Evolutionary conservation across 371 early-diverging fungal species (phyloP), one percentile per base, ranked within the genome.

Genomic region (Saksenaea vasiformis): DNA sequence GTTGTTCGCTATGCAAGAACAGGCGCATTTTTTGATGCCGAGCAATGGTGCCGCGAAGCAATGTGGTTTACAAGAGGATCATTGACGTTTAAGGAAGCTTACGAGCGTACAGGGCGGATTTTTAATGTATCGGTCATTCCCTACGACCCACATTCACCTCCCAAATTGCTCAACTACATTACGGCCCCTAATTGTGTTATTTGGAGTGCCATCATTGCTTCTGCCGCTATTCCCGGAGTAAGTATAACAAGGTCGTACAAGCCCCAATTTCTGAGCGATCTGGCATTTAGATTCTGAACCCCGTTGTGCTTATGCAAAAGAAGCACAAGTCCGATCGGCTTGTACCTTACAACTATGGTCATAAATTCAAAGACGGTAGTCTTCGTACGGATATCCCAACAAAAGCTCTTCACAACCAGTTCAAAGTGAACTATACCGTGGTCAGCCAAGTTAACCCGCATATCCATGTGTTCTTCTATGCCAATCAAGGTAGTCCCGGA

Each of bases 371-470:
- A 54, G 96, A 96, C 74, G 98, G 98, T 1, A 89, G 90, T 44
- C 78, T 98, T 47, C 84, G 90, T 24, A 89, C 88, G 19, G 98
- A 97, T 70, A 92, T 97, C 15, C 93, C 93, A 5, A 78, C 85
- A n/a, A 77, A 82, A 51, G 84, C 89, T 10, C 70, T 95, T 62
- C 83, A 91, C 36, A 88, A 90, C 39, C 83, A 87, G 61, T 93
- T 94, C 63, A 90, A 93, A 67, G 93, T 96, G 63, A 93, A 91
- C 56, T 93, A 91, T 73, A 92, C 93, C 4, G 87, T 96, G 38
- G 97, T 96, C 14, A 85, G 87, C 58, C 85, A 96, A 87, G 95
- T 94, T 41, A 96, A 97, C 69, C 97, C 97, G 9, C 96, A 96
- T 68, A 82, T 98, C 8, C 82, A 86, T 36, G 58, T 91, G 64